A percentile compares a stretch with the other conserved stretches of the same genome.
These are phyloP conservation scores for Penicillium concentricum DNA, from an alignment of 2,329 filamentous ascomycete genomes.

Conservation along the genomic window DNA sequence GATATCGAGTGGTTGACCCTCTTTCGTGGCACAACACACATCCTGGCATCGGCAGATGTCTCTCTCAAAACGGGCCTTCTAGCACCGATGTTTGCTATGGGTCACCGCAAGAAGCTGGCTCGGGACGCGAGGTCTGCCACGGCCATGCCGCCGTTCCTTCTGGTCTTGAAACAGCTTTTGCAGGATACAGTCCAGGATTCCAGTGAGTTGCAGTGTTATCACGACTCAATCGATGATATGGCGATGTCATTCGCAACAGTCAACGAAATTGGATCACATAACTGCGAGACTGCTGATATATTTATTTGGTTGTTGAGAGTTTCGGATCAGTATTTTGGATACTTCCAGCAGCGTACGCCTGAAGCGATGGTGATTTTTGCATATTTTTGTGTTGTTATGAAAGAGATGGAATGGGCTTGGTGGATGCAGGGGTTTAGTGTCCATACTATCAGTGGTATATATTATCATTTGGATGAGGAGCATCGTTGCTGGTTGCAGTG, in stretches of 20 bases:
- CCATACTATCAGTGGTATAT: conserved; percentile 19
- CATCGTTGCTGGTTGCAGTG: conserved; percentile 20
- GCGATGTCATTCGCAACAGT: conserved; percentile 11
- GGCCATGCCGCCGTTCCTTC: not conserved
- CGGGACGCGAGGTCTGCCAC: conserved; percentile 5
- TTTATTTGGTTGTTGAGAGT: conserved; percentile 14
- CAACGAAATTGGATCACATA: not conserved
- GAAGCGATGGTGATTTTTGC: conserved; percentile 24
- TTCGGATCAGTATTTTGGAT: conserved; percentile 18
- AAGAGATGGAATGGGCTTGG: conserved; percentile 26
- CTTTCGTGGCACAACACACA: conserved; percentile 8
- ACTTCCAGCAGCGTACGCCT: conserved; percentile 14
- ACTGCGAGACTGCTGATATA: conserved; percentile 12
- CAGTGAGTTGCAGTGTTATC: conserved; percentile 4
- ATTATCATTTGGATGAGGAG: conserved; percentile 19
- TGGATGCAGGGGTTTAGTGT: conserved; percentile 26
- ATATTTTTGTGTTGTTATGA: conserved; percentile 22
- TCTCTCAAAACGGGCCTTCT: conserved; percentile 3
- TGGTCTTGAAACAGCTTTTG: not conserved
- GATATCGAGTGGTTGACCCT: conserved; percentile 10
- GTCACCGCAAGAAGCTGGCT: conserved; percentile 3
- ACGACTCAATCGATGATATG: conserved; percentile 6
- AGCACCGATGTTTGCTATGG: conserved; percentile 10
- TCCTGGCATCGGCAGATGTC: not conserved
- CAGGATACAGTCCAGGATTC: conserved; percentile 5